Evolutionary conservation across 148 eudicot genomes (phyloP), one percentile per base, ranked within the genome.

Genomic region (Diospyros lotus): DNA sequence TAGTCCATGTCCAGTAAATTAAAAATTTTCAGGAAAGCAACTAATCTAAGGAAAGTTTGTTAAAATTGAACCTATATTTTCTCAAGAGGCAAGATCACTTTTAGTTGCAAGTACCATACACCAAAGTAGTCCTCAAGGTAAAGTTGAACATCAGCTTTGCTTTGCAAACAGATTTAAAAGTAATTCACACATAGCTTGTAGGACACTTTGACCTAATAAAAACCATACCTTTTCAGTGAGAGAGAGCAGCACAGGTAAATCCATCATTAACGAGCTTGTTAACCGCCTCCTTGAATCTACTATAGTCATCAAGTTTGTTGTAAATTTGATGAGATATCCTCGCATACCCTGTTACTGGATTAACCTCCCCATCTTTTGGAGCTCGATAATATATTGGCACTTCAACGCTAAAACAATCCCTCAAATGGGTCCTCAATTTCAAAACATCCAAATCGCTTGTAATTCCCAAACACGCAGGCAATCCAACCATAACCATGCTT

Each of bases 261-360:
- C 90, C 87, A 51, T 87, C 84, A 6, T 69, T 64, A 68, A 94
- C 92, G 41, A 94, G 86, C 71, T 87, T 80, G 75, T 84, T 85
- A 76, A 94, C 83, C 6, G 96, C 98, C 74, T 94, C 97, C 88
- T 89, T 89, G n/a, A 94, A 85, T 79, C 71, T 86, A 68, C 78
- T 55, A 77, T 92, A 92, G 59, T 94, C 98, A 64, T 84, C 93
- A 72, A 80, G 73, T 0, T 68, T 83, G 63, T 92, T 94, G 64
- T 94, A 94, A 72, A 94, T 86, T 79, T 94, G 98, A 84, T 94
- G 89, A 65, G 98, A 94, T 84, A 94, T 92, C 76, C 98, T 84
- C 38, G 93, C 97, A 90, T 92, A 94, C 2, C 92, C 98, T 3
- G 97, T 92, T n/a, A 87, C 48, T 28, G 81, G 78, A 74, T 84